Evolutionary conservation across 352 stramenopile genomes (phyloP).

Genomic region (Pythium sukuiense): DNA sequence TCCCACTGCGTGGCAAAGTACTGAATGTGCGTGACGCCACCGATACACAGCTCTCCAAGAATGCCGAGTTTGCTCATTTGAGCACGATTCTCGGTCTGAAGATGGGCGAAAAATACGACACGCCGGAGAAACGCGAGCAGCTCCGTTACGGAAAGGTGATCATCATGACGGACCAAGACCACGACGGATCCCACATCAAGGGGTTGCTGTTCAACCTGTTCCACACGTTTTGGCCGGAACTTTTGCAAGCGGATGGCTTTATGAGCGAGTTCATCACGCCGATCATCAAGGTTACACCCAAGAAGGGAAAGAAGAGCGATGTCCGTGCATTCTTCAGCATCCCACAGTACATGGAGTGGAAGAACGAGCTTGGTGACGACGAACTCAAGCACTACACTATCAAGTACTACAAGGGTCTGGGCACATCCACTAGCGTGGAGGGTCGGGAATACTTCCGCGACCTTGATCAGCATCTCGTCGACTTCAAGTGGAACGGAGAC

Average conservation of each 20-base stretch:
- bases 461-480: constrained; percentile 93
- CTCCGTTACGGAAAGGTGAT: constrained; percentile 99
- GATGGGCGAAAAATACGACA: constrained; percentile 94
- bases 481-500: constrained; percentile 74
- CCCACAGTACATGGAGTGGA: constrained; percentile 97
- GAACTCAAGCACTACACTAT: constrained; percentile 92
- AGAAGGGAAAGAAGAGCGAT: constrained; percentile 70
- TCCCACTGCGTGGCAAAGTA: constrained; percentile 97
- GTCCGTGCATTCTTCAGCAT: constrained; percentile 96
- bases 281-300: constrained; percentile 96
- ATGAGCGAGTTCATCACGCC: constrained; percentile 99
- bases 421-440: constrained; percentile 96
- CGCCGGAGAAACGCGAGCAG: constrained; percentile 83
- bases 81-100: constrained; percentile 98
- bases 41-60: constrained; percentile 88
- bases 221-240: constrained; percentile 97
- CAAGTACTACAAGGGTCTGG: constrained; percentile 99
- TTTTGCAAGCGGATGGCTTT: constrained; percentile 95
- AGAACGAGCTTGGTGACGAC: constrained; percentile 48
- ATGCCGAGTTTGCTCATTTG: constrained; percentile 95
- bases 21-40: constrained; percentile 90
- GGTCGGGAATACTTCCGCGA: constrained; percentile 99
- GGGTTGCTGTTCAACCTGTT: constrained; percentile 99
- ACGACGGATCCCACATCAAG: constrained; percentile 99
- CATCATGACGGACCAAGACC: constrained; percentile 99